These are phyloP conservation scores for Corymbia citriodora DNA, from an alignment of 441 rosid genomes.

Conservation along the genomic window DNA sequence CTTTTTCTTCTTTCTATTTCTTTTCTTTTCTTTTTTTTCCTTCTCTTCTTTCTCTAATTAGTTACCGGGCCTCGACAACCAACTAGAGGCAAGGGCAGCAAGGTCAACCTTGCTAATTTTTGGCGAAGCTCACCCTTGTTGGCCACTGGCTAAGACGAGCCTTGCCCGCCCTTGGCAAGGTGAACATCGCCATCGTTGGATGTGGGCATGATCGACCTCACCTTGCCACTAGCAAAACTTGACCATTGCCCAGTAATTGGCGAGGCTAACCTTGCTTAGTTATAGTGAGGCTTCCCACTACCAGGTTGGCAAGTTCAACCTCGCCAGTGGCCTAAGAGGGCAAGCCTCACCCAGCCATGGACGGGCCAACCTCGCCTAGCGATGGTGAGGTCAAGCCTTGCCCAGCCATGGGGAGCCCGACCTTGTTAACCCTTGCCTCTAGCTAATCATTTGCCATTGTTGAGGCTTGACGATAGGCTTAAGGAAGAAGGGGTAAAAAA, in stretches of 20 bases:
- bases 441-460: fast-evolving
- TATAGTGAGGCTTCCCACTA: fast-evolving
- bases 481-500: neutral
- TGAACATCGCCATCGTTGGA: neutral
- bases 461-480: fast-evolving
- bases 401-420: fast-evolving
- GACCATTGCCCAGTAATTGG: fast-evolving
- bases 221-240: fast-evolving
- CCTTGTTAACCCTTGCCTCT: fast-evolving
- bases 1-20: no score
- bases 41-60: no score
- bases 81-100: neutral
- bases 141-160: fast-evolving
- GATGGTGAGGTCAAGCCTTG: neutral
- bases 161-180: fast-evolving
- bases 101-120: fast-evolving
- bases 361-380: neutral
- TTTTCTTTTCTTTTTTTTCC: no score
- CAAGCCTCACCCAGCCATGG: neutral
- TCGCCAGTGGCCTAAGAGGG: neutral
- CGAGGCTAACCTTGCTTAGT: fast-evolving
- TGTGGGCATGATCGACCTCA: neutral
- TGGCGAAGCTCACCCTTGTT: fast-evolving
- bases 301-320: fast-evolving
- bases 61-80: fast-evolving